Percentiles rank a stretch among this genome's conserved stretches.
Conservation (phyloP, 108 stramenopile genomes). For the Stephanodiscus minutulus region DNA sequence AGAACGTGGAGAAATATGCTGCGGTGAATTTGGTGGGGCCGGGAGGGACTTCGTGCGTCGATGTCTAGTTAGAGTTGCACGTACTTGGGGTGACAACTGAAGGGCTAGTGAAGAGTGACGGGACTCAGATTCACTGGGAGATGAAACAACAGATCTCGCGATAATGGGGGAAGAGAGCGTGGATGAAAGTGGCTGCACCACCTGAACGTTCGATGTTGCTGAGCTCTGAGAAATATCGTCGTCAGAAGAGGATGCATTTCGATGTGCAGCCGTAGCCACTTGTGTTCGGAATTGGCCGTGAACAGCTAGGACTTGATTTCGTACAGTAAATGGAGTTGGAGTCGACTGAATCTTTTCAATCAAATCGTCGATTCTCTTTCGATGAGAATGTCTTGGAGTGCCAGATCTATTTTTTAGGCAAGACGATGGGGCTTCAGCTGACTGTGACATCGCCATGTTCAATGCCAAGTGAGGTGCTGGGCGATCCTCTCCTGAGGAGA, state of each 20-base stretch:
- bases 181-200: conserved; percentile 11
- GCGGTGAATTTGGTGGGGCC: not conserved
- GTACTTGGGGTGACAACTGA: conserved; percentile 2
- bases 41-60: conserved; percentile 7
- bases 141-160: not conserved
- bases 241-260: not conserved
- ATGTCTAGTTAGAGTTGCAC: not conserved
- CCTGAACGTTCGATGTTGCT: not conserved
- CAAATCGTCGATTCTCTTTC: conserved; percentile 1
- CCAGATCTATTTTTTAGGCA: conserved; percentile 8
- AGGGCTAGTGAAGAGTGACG: not conserved
- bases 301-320: not conserved
- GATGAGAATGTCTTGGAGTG: not conserved
- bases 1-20: not conserved
- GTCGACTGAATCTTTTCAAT: conserved; percentile 2
- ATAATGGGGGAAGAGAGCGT: conserved; percentile 3
- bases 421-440: not conserved
- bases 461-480: not conserved
- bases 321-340: conserved; percentile 4
- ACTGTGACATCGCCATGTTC: not conserved
- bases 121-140: not conserved
- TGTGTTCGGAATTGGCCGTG: not conserved
- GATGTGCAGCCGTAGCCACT: not conserved
- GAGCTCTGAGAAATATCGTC: not conserved
- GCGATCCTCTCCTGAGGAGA: not conserved